These are phyloP conservation scores for Omphalea diandra DNA, from an alignment of 441 rosid genomes.

Conservation along the genomic window DNA sequence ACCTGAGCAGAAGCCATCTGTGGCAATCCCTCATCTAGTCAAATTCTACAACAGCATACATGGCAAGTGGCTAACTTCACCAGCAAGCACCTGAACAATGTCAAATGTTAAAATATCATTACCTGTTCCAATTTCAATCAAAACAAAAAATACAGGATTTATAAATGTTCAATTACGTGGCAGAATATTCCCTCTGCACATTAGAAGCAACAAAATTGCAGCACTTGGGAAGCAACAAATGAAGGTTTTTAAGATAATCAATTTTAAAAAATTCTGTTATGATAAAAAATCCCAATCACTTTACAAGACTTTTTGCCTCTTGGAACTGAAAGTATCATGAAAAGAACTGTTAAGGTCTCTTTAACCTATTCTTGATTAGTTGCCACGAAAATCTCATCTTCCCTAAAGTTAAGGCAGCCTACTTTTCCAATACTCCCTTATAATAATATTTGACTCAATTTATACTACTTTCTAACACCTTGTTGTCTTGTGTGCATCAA, in stretches of 20 bases:
- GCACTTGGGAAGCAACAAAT: neutral
- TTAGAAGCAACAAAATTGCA: neutral
- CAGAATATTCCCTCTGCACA: neutral
- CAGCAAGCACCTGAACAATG: constrained; percentile 12
- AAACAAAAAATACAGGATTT: constrained; percentile 3
- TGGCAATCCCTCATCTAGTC: neutral
- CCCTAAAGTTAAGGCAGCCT: neutral
- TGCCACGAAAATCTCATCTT: neutral
- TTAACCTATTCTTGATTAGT: neutral
- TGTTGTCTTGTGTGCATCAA: neutral
- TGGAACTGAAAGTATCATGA: neutral
- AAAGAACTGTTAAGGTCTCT: neutral
- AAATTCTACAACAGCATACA: constrained; percentile 2
- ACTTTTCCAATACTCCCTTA: neutral
- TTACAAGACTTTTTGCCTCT: neutral
- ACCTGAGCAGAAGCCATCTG: constrained; percentile 6
- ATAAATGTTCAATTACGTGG: constrained; percentile 3
- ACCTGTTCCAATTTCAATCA: neutral
- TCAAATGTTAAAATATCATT: constrained; percentile 7
- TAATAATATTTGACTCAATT: neutral
- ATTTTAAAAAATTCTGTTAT: neutral
- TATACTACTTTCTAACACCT: neutral
- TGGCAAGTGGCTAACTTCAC: constrained; percentile 3
- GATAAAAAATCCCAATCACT: neutral
- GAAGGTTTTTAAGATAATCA: neutral